Evolutionary conservation across 352 stramenopile genomes (phyloP), one percentile per base, ranked within the genome.

Genomic region (Globisporangium spinosum): DNA sequence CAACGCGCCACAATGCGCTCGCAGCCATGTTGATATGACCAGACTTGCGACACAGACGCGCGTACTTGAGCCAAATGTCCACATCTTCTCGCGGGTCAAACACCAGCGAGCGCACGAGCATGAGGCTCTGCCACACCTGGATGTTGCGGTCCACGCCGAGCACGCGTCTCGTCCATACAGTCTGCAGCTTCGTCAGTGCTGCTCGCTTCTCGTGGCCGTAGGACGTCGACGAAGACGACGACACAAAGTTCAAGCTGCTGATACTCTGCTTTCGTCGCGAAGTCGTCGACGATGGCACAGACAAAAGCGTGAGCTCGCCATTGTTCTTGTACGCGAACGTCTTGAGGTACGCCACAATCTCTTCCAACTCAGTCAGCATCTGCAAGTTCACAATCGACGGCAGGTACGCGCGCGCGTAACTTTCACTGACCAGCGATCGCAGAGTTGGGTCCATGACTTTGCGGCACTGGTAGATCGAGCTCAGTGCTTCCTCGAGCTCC

Each of bases 381-480:
- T 99, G 97, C 58, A 99, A 85, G 68, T 96, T 98, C 23, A 99
- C 97, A 72, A 99, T 97, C 47, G 94, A 97, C 38, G 90, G 92
- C 62, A 91, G 78, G 72, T 99, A 99, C 13, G 97, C 97, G 13
- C 98, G 90, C 62, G 87, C 90, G 72, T 99, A 99, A 58, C 89
- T 98, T 72, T 99, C 97, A 64, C 94, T 96, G 67, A 99, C 95
- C 35, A 99, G 84, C 27, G 97, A 97, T 3, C 96, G 97, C 51
- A 99, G 94, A n/a, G 93, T 95, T 62, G 90, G 92, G 65, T 99
- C 97, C 85, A 99, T 98, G 17, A 98, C 86, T 64, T 94, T 93
- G 7, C 98, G 91, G 55, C 96, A 98, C 43, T 89, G 75, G 70
- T 98, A 86, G 69, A 99, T 99, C 25, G 90, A 96, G 34, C 79